Evolutionary conservation across 768 basidiomycete genomes (phyloP), one percentile per base, ranked within the genome.

Genomic region (Leccinum subtestaceum): DNA sequence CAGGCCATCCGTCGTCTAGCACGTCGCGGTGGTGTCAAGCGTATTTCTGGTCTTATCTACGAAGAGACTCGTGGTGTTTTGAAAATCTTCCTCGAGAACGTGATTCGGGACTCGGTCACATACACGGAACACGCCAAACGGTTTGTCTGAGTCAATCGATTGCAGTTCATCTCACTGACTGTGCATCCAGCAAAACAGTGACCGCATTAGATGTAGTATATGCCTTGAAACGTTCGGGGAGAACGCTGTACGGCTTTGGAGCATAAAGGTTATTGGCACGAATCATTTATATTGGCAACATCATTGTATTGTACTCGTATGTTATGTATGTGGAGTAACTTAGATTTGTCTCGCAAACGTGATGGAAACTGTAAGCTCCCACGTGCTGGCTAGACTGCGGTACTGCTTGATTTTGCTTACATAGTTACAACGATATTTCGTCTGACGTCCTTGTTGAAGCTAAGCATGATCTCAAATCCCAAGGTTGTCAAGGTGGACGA

Each of bases 61-160:
- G 91, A 93, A 75, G 91, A 93, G 80, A 92, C 91, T 29, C 89
- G 91, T 68, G 89, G 89, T 77, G 90, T 92, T n/a, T 80, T 93
- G 66, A 93, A 92, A 78, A 89, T 91, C 68, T 91, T 91, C 82
- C 80, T 89, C 38, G 88, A 90, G 78, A 88, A 86, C 63, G 85
- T 81, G 52, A 91, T 93, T 71, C 86, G 91, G 61, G 91, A 93
- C 75, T 91, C 89, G 11, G 91, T 93, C 65, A 93, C 91, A 60
- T 93, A 94, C 81, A 93, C 92, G 34, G 91, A 94, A 74, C 92
- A 93, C 80, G 91, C 92, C 59, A 93, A 93, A 77, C 83, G 88
- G 70, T 72, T 43, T 45, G 67, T 60, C 6, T 43, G 9, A 1
- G 6, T 51, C 48, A 27, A 15, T 43, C 48, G 21, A 19, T 3